Conservation (phyloP, 1,139 yeast genomes). For the Hanseniaspora gamundiae region DNA sequence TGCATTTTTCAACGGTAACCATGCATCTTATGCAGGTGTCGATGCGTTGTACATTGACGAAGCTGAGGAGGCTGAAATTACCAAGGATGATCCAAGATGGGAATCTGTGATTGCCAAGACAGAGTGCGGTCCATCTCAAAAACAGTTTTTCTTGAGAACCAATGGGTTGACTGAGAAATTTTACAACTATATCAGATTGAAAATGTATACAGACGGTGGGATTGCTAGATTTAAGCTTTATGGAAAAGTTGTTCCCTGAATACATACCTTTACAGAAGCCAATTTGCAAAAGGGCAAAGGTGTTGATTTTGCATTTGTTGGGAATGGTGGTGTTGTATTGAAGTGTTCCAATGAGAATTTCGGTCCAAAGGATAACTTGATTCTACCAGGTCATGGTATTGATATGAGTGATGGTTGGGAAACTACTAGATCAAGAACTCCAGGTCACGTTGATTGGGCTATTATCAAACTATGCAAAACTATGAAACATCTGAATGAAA, state of each 20-base stretch:
- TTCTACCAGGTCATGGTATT: constrained; percentile 85
- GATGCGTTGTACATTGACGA: constrained; percentile 44
- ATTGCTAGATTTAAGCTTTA: constrained; percentile 86
- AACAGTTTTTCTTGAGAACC: constrained; percentile 61
- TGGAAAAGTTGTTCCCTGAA: constrained; percentile 60
- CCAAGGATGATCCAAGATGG: constrained; percentile 42
- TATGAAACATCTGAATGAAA: constrained; percentile 37
- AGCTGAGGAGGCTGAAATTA: constrained; percentile 10
- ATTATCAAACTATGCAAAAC: constrained; percentile 63
- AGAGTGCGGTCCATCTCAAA: constrained; percentile 82
- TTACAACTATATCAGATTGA: constrained; percentile 70
- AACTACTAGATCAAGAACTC: constrained; percentile 74
- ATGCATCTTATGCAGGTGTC: constrained; percentile 80
- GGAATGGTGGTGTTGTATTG: constrained; percentile 82
- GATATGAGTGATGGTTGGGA: constrained; percentile 99
- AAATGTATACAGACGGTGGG: constrained; percentile 96
- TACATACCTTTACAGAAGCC: constrained; percentile 31
- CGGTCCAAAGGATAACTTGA: constrained; percentile 76
- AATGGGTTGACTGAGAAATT: constrained; percentile 41
- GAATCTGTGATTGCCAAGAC: constrained; percentile 50
- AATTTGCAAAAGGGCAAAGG: constrained; percentile 12
- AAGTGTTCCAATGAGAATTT: constrained; percentile 83
- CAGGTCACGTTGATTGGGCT: constrained; percentile 87
- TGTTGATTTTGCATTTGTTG: constrained; percentile 67
- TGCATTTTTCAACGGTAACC: constrained; percentile 87